A percentile compares a stretch with the other conserved stretches of the same genome.
These are phyloP conservation scores for Candida morakotiae DNA, from an alignment of 805 yeast species.

Conservation along the genomic window DNA sequence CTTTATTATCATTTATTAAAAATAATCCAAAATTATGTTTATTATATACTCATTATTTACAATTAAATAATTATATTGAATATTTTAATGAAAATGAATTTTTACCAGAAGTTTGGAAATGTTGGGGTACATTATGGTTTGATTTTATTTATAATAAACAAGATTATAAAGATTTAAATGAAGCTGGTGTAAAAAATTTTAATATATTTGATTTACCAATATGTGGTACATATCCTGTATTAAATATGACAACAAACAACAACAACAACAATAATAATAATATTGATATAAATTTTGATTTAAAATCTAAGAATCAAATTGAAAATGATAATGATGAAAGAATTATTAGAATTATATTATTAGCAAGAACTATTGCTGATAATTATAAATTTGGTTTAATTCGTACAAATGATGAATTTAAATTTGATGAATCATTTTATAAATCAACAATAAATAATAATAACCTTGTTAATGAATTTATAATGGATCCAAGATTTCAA, in stretches of 20 bases:
- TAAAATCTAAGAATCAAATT: constrained; percentile 19
- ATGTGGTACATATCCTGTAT: constrained; percentile 47
- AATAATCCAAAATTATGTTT: constrained; percentile 21
- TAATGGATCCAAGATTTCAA: constrained; percentile 38
- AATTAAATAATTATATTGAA: constrained; percentile 39
- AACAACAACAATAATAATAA: not conserved
- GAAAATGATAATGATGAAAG: constrained; percentile 48
- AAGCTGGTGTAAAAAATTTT: constrained; percentile 52
- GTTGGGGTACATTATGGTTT: constrained; percentile 84
- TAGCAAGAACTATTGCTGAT: constrained; percentile 51
- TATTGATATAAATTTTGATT: constrained; percentile 6
- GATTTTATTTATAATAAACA: constrained; percentile 53
- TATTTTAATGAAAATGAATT: constrained; percentile 56
- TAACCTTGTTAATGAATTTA: constrained; percentile 28
- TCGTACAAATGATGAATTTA: constrained; percentile 43
- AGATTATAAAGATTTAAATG: constrained; percentile 45
- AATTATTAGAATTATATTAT: constrained; percentile 45
- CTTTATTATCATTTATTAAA: constrained; percentile 38
- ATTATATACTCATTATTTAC: constrained; percentile 17
- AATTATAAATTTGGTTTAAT: constrained; percentile 52
- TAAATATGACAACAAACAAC: constrained; percentile 12
- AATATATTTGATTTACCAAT: constrained; percentile 62
- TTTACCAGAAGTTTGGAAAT: constrained; percentile 75
- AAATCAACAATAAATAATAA: constrained; percentile 10
- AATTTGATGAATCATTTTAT: constrained; percentile 30